Base-by-base conservation (phyloP, 305 asterid genomes). In the Fraxinus dipetala region DNA sequence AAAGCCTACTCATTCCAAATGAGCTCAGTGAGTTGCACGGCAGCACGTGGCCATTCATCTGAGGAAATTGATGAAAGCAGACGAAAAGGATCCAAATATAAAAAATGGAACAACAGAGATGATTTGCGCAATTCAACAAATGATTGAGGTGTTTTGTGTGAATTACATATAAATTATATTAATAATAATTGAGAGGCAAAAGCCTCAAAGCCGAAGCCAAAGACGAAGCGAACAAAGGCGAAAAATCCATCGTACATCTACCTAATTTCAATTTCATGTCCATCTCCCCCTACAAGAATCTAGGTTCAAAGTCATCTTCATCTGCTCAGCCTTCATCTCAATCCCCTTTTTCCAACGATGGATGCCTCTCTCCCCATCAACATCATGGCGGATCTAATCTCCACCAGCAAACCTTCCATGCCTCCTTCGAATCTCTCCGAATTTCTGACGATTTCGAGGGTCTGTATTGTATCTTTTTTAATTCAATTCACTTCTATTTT, bases 281-380 rank as follows among this genome's bases (percentile, higher is more conserved):
- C 74, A 67, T 67, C 74, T 28, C 35, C 74, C 74, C 74, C 74
- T 3, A 34, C 18, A 26, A 67, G 18, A 67, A 67, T 67, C 36
- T 28, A 40, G 82, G 18, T 83, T 83, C 85, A 77, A 18, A 85
- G 16, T 54, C 87, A 31, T 70, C 89, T 9, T 79, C 84, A 0
- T 83, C 88, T 35, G 77, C 86, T 30, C 30, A 70, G n/a, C 8
- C 63, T 11, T 76, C 88, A 56, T 48, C 84, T 48, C 69, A 35
- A 78, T 28, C 79, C 74, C 81, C 83, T 78, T 72, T 75, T 76
- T 65, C 75, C 36, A 67, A 83, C 78, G 85, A 89, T 89, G 91
- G 90, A 82, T 63, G 14, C 84, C 63, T 35, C 75, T 76, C 78
- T 40, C 72, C 83, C 38, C 51, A 61, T 30, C 81, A 77, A 20